Percentiles rank a stretch among this genome's conserved stretches.
Conservation (phyloP, 345 rosid genomes). For the Rhizophora apiculata region DNA sequence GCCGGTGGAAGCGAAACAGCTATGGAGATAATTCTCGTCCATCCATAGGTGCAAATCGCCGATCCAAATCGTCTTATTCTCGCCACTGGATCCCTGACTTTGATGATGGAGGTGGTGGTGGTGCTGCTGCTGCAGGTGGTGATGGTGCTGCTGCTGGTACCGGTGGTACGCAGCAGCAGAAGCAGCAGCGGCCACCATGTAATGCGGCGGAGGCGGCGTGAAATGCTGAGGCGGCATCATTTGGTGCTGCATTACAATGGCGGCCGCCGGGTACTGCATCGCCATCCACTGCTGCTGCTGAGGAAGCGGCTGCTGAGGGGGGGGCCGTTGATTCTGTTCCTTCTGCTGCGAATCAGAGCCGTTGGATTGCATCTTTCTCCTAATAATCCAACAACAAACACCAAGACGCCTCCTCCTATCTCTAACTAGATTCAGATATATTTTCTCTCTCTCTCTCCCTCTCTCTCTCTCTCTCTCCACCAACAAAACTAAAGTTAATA, state of each 20-base stretch:
- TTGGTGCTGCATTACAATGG: conserved; percentile 88
- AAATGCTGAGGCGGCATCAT: conserved; percentile 65
- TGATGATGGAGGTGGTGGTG: conserved; percentile 26
- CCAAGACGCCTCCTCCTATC: neutral
- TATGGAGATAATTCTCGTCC: conserved; percentile 87
- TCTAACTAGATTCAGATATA: neutral
- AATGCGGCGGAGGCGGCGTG: conserved; percentile 52
- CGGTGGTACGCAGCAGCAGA: conserved; percentile 32
- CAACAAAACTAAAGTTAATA: neutral
- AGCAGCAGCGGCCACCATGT: conserved; percentile 41
- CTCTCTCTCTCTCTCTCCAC: too few relatives aligned
- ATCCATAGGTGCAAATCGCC: conserved; percentile 99
- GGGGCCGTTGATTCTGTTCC: conserved; percentile 34
- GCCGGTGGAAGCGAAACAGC: conserved; percentile 63
- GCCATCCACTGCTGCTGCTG: conserved; percentile 49
- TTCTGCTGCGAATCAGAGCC: conserved; percentile 43
- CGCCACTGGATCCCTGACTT: conserved; percentile 53
- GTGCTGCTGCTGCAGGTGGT: conserved; percentile 29
- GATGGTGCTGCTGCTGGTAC: conserved; percentile 27
- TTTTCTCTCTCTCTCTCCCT: neutral
- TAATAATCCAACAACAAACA: neutral
- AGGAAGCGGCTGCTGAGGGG: conserved; percentile 14
- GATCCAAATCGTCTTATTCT: conserved; percentile 83
- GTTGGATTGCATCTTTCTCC: conserved; percentile 50
- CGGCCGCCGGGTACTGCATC: conserved; percentile 74